These are phyloP conservation scores for Aspergillus kassunensis DNA, from an alignment of 495 filamentous ascomycete species.

Conservation along the genomic window DNA sequence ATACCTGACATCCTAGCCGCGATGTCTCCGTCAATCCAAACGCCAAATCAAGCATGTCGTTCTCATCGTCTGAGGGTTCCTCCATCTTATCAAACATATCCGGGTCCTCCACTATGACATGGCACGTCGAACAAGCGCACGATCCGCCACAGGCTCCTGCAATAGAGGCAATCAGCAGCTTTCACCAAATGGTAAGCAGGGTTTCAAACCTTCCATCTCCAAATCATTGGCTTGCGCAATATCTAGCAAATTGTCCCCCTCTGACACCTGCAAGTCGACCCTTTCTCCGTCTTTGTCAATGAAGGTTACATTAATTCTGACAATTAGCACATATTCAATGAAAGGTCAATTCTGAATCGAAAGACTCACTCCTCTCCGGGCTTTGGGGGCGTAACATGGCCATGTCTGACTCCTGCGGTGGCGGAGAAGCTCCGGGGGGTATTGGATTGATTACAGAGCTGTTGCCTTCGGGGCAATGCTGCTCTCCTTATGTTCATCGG, in stretches of 20 bases:
- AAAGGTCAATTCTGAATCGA: not conserved
- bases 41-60: slow-evolving; percentile 96
- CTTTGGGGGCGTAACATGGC: slow-evolving; percentile 77
- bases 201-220: slow-evolving; percentile 81
- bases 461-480: slow-evolving; percentile 5
- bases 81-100: slow-evolving; percentile 86
- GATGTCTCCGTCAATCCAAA: slow-evolving; percentile 96
- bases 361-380: slow-evolving; percentile 87
- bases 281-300: slow-evolving; percentile 85
- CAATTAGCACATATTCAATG: not conserved
- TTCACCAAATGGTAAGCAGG: not conserved
- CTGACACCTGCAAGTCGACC: slow-evolving; percentile 70
- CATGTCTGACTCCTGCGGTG: slow-evolving; percentile 59
- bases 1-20: slow-evolving; percentile 89
- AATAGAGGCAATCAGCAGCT: not conserved
- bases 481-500: slow-evolving; percentile 1
- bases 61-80: slow-evolving; percentile 95
- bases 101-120: slow-evolving; percentile 84
- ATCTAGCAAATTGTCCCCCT: slow-evolving; percentile 88
- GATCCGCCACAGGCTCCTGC: slow-evolving; percentile 88
- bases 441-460: slow-evolving; percentile 24
- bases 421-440: slow-evolving; percentile 61
- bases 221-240: slow-evolving; percentile 93
- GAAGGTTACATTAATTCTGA: slow-evolving; percentile 83
- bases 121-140: slow-evolving; percentile 95